These are phyloP conservation scores for Neolentinus lepideus DNA, from an alignment of 1,284 basidiomycete species.

Conservation along the genomic window DNA sequence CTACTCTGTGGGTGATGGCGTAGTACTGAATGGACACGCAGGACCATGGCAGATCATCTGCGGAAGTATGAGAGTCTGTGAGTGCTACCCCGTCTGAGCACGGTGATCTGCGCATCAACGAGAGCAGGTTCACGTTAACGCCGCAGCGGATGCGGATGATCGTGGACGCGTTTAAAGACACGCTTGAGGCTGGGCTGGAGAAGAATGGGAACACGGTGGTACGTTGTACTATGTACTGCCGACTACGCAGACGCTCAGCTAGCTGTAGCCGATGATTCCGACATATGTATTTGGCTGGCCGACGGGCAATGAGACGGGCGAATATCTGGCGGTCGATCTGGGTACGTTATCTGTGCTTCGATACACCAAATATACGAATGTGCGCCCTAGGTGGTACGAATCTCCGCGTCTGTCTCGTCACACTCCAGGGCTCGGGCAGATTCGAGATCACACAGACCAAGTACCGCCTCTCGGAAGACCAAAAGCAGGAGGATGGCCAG, in stretches of 20 bases:
- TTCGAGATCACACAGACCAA: slow-evolving; percentile 98
- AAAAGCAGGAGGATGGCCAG: slow-evolving; percentile 96
- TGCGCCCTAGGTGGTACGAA: slow-evolving; percentile 76
- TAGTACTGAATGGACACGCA: slow-evolving; percentile 21
- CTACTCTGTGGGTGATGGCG: slow-evolving; percentile 9
- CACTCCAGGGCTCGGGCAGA: slow-evolving; percentile 85
- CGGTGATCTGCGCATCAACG: neutral
- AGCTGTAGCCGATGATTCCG: slow-evolving; percentile 84
- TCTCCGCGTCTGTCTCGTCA: slow-evolving; percentile 94
- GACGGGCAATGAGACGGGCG: slow-evolving; percentile 82
- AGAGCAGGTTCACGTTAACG: slow-evolving; percentile 73
- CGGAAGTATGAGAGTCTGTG: slow-evolving; percentile 81
- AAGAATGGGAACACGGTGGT: slow-evolving; percentile 87
- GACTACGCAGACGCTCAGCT: slow-evolving; percentile 6
- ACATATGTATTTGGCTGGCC: slow-evolving; percentile 98
- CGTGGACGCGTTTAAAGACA: slow-evolving; percentile 91
- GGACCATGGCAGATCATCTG: slow-evolving; percentile 86
- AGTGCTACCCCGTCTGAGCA: slow-evolving; percentile 20
- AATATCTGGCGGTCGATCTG: slow-evolving; percentile 91
- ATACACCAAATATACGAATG: neutral
- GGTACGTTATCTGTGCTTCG: slow-evolving; percentile 39
- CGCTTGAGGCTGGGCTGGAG: slow-evolving; percentile 81
- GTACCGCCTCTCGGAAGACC: slow-evolving; percentile 94
- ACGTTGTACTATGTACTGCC: slow-evolving; percentile 27
- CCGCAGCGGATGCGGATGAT: slow-evolving; percentile 97